phyloP scores from a whole-genome alignment of 352 stramenopile genomes.

The Phytophthora ramorum region DNA sequence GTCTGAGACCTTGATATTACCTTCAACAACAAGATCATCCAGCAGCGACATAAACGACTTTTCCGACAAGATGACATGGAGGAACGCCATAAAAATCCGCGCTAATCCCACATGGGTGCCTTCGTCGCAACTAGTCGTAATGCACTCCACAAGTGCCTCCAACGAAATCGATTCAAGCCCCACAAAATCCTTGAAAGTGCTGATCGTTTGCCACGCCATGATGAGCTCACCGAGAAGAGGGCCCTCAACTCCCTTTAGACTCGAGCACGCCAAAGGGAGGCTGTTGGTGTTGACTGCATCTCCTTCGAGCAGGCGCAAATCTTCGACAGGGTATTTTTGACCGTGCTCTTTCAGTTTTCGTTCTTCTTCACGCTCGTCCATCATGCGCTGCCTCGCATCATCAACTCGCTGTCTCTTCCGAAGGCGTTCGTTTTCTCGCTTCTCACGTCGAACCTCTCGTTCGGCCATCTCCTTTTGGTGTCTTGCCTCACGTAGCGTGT shows the following conservation, averaged over 20 bases:
- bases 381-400: conserved; percentile 53
- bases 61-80: conserved; percentile 74
- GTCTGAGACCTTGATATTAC: conserved; percentile 83
- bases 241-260: conserved; percentile 61
- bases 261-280: conserved; percentile 46
- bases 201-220: conserved; percentile 82
- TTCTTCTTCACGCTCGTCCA: conserved; percentile 69
- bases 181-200: conserved; percentile 78
- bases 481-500: conserved; percentile 61
- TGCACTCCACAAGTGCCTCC: conserved; percentile 62
- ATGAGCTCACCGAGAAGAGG: conserved; percentile 76
- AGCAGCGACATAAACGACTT: conserved; percentile 82
- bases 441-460: conserved; percentile 63
- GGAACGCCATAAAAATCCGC: conserved; percentile 78
- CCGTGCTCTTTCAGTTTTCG: conserved; percentile 67
- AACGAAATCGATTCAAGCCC: conserved; percentile 65
- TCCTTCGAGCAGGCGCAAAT: conserved; percentile 63
- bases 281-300: conserved; percentile 36
- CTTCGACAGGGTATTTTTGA: conserved; percentile 75
- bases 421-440: conserved; percentile 67
- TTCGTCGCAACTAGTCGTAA: conserved; percentile 52
- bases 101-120: conserved; percentile 57
- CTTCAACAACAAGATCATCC: conserved; percentile 82
- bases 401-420: conserved; percentile 54
- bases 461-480: conserved; percentile 66